Conservation (phyloP, 768 basidiomycete species). For the Baorangia bicolor region DNA sequence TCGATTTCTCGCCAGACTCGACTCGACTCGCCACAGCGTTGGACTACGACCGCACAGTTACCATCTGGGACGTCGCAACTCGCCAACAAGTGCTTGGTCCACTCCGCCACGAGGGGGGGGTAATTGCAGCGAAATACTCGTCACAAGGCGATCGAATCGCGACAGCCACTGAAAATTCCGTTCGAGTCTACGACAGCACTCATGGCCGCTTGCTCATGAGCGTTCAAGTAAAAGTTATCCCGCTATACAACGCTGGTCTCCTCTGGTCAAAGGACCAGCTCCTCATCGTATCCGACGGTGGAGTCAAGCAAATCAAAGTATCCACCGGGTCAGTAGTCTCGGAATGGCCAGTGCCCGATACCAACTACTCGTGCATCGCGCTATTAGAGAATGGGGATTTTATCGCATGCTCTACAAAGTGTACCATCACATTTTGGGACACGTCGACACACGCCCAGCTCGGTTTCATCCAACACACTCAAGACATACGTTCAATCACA, state of each 20-base stretch:
- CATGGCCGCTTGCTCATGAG: not conserved
- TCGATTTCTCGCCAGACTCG: slow-evolving; percentile 7
- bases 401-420: not conserved
- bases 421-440: not conserved
- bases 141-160: not conserved
- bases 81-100: not conserved
- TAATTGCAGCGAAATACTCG: not conserved
- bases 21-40: not conserved
- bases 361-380: not conserved
- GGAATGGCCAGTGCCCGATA: not conserved
- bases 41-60: not conserved
- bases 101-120: not conserved
- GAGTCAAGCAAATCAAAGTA: slow-evolving; percentile 1
- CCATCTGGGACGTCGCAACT: not conserved
- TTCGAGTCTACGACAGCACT: slow-evolving; percentile 1
- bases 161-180: not conserved
- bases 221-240: not conserved
- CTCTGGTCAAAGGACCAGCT: slow-evolving; percentile 4
- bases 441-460: not conserved
- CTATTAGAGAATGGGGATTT: not conserved
- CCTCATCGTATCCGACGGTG: not conserved
- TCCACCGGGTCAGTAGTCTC: not conserved
- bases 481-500: not conserved
- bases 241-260: not conserved
- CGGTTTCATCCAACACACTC: not conserved